These are phyloP conservation scores for Malassezia arunalokei DNA, from an alignment of 1,284 basidiomycete genomes.

Conservation along the genomic window DNA sequence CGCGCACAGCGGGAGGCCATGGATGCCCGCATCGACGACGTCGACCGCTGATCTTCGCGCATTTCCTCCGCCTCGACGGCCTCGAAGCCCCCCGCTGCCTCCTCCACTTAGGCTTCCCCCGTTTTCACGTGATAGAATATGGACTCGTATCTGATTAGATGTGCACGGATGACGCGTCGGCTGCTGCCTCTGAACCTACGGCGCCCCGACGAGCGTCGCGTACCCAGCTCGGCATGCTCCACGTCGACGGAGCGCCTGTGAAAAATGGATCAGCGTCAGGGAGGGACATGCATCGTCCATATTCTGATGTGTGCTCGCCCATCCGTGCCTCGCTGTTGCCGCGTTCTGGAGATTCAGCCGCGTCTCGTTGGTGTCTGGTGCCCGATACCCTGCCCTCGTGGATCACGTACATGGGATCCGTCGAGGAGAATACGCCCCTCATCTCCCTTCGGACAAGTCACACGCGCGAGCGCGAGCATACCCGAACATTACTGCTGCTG, in stretches of 20 bases:
- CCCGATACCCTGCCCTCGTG: conserved; percentile 7
- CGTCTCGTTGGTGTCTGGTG: neutral
- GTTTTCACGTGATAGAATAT: no score
- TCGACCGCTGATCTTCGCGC: no score
- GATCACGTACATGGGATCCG: conserved; percentile 9
- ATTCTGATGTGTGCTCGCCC: neutral
- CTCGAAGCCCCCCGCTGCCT: no score
- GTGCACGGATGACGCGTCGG: no score
- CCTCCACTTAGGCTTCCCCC: no score
- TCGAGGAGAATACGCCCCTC: conserved; percentile 9
- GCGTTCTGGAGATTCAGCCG: neutral
- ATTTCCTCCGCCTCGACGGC: no score
- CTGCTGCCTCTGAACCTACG: neutral
- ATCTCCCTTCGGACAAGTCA: conserved; percentile 7
- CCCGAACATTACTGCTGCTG: conserved; percentile 3
- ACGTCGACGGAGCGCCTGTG: no score
- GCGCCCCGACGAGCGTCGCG: no score
- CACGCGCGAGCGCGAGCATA: conserved; percentile 1
- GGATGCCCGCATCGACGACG: conserved; percentile 9
- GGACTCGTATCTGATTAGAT: no score
- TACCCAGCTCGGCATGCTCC: no score
- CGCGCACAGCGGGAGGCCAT: neutral
- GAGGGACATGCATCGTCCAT: neutral
- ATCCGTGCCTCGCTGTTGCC: neutral
- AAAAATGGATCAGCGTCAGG: no score